Conservation (phyloP, 225 moss, liverwort and hornwort species). For the Physcomitrellopsis africana region DNA sequence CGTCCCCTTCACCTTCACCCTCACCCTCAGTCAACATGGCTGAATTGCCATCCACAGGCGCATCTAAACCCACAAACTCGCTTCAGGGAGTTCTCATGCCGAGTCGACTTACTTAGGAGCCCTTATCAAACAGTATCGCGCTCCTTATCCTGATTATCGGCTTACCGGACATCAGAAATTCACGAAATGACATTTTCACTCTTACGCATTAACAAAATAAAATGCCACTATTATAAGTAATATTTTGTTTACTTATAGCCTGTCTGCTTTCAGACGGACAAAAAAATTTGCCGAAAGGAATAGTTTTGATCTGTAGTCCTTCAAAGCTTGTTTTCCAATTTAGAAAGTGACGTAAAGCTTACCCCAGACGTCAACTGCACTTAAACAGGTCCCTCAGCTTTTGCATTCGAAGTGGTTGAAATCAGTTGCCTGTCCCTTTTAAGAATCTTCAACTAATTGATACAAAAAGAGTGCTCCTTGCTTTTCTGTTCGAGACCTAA, state of each 20-base stretch:
- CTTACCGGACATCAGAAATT: constrained; percentile 6
- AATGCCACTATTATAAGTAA: neutral
- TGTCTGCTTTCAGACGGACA: neutral
- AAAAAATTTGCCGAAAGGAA: neutral
- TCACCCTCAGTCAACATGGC: constrained; percentile 30
- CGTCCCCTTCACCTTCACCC: constrained; percentile 23
- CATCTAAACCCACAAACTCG: neutral
- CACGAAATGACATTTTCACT: neutral
- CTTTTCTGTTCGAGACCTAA: constrained; percentile 11
- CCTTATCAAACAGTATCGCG: neutral
- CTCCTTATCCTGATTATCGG: constrained; percentile 16
- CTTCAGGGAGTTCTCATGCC: neutral
- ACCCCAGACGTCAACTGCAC: constrained; percentile 17
- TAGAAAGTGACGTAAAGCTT: neutral
- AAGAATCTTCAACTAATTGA: neutral
- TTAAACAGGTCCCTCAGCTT: neutral
- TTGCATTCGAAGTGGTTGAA: neutral
- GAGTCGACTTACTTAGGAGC: neutral
- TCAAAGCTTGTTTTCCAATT: neutral
- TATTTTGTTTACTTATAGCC: constrained; percentile 1
- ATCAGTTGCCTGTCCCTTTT: neutral
- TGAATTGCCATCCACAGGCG: constrained; percentile 24
- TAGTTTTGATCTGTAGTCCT: neutral
- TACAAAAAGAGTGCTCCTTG: neutral
- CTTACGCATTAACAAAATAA: neutral